phyloP scores from a whole-genome alignment of 2,329 filamentous ascomycete genomes.

The Aspergillus niger region DNA sequence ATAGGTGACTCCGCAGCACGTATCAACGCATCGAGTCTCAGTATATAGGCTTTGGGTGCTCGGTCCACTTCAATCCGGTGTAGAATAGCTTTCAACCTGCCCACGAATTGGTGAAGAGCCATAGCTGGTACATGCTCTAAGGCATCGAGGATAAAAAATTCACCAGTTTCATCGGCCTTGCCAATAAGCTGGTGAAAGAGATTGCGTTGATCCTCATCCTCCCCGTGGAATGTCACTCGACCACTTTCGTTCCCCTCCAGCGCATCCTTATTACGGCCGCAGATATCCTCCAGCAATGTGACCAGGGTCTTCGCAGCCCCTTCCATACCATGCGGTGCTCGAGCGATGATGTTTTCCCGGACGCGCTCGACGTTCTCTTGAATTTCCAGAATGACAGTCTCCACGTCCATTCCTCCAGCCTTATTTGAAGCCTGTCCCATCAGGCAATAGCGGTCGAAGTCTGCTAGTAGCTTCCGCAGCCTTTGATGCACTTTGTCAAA shows the following conservation, averaged over 20 bases:
- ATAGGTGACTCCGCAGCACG: slow-evolving; percentile 30
- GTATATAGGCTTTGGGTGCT: slow-evolving; percentile 39
- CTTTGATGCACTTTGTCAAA: slow-evolving; percentile 46
- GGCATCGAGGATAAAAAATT: slow-evolving; percentile 43
- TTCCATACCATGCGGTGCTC: slow-evolving; percentile 39
- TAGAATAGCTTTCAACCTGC: slow-evolving; percentile 35
- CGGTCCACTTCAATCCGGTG: slow-evolving; percentile 49
- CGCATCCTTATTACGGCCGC: slow-evolving; percentile 42
- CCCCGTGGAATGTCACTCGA: slow-evolving; percentile 34
- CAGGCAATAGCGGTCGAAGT: slow-evolving; percentile 45
- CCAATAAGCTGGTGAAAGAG: slow-evolving; percentile 46
- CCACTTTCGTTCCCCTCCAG: slow-evolving; percentile 41
- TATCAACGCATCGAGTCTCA: slow-evolving; percentile 36
- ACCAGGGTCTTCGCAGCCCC: slow-evolving; percentile 43
- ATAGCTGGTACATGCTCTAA: slow-evolving; percentile 37
- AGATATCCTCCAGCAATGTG: slow-evolving; percentile 41
- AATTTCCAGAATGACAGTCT: slow-evolving; percentile 36
- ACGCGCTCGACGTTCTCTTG: slow-evolving; percentile 34
- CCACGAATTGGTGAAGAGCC: slow-evolving; percentile 33
- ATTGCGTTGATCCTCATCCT: slow-evolving; percentile 46
- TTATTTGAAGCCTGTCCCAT: slow-evolving; percentile 30
- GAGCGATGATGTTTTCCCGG: slow-evolving; percentile 34
- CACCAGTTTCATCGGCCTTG: slow-evolving; percentile 31
- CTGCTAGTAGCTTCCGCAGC: slow-evolving; percentile 35
- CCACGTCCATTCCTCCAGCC: slow-evolving; percentile 29